Evolutionary conservation across 345 rosid genomes (phyloP).

Genomic region (Citrus unshiu): DNA sequence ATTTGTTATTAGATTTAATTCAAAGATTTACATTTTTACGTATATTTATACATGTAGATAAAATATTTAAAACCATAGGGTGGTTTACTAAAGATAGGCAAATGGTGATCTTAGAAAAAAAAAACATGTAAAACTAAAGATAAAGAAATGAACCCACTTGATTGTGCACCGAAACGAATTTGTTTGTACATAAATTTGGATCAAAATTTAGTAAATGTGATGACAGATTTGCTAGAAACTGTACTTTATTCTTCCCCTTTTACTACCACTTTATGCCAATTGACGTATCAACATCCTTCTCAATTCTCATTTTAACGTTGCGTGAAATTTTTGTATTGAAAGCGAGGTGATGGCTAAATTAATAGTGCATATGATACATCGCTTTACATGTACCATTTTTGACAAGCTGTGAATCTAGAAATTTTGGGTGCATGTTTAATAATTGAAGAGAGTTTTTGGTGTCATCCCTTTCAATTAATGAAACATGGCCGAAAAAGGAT

Average conservation of each 20-base stretch:
- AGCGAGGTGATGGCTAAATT: constrained; percentile 3
- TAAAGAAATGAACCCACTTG: background rate
- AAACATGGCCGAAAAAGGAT: constrained; percentile 16
- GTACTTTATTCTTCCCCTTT: background rate
- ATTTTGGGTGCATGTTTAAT: background rate
- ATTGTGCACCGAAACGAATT: background rate
- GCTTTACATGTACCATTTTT: background rate
- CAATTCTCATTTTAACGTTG: background rate
- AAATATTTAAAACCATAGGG: background rate
- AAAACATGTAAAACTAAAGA: background rate
- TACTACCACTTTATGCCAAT: background rate
- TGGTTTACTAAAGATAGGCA: background rate
- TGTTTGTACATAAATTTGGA: background rate
- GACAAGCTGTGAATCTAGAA: constrained; percentile 6
- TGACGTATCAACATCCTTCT: background rate
- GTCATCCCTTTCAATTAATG: constrained; percentile 4
- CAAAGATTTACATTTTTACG: background rate
- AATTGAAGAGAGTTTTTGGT: background rate
- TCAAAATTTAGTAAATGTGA: background rate
- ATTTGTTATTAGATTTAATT: background rate
- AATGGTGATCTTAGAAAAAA: background rate
- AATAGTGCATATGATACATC: background rate
- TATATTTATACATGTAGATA: background rate
- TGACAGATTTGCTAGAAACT: background rate
- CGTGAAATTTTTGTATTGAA: constrained; percentile 15